Conservation (phyloP, 495 filamentous ascomycete genomes). For the Sabuloglossum arenarium region DNA sequence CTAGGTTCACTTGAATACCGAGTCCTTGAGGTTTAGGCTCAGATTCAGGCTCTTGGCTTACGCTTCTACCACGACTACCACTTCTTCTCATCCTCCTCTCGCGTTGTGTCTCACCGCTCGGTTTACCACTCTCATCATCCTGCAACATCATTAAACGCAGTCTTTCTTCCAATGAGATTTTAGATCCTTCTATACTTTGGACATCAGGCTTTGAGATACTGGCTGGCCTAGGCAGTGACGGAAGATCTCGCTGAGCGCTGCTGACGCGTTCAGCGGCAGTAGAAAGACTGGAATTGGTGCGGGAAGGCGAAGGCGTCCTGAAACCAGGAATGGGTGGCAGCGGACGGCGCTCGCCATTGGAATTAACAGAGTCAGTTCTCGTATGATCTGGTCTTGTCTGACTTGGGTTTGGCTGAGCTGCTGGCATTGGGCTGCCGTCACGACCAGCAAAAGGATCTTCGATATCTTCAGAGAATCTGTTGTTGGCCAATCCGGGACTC, state of each 20-base stretch:
- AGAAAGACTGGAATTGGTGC: slow-evolving; percentile 29
- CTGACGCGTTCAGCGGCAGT: slow-evolving; percentile 42
- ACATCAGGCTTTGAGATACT: slow-evolving; percentile 48
- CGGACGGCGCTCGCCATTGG: slow-evolving; percentile 52
- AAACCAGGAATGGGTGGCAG: slow-evolving; percentile 45
- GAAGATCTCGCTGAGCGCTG: slow-evolving; percentile 36
- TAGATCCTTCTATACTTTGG: slow-evolving; percentile 39
- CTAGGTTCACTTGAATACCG: slow-evolving; percentile 20
- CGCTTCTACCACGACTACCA: slow-evolving; percentile 13
- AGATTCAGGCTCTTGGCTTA: slow-evolving; percentile 20
- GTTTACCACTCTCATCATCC: slow-evolving; percentile 31
- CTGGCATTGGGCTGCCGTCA: slow-evolving; percentile 40
- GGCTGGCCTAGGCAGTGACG: slow-evolving; percentile 41
- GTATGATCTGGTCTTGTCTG: slow-evolving; percentile 22
- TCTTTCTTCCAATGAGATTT: slow-evolving; percentile 64
- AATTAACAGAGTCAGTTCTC: slow-evolving; percentile 44
- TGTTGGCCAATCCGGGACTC: slow-evolving; percentile 35
- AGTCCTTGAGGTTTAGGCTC: slow-evolving; percentile 22
- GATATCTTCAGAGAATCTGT: slow-evolving; percentile 27
- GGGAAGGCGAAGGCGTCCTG: slow-evolving; percentile 17
- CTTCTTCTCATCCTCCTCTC: slow-evolving; percentile 39
- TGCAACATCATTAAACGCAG: slow-evolving; percentile 65
- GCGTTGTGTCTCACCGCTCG: slow-evolving; percentile 32
- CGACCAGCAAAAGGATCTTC: slow-evolving; percentile 49
- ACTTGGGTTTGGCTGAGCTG: slow-evolving; percentile 17